These are phyloP conservation scores for Phtheirospermum japonicum DNA, from an alignment of 257 asterid genomes.

Conservation along the genomic window DNA sequence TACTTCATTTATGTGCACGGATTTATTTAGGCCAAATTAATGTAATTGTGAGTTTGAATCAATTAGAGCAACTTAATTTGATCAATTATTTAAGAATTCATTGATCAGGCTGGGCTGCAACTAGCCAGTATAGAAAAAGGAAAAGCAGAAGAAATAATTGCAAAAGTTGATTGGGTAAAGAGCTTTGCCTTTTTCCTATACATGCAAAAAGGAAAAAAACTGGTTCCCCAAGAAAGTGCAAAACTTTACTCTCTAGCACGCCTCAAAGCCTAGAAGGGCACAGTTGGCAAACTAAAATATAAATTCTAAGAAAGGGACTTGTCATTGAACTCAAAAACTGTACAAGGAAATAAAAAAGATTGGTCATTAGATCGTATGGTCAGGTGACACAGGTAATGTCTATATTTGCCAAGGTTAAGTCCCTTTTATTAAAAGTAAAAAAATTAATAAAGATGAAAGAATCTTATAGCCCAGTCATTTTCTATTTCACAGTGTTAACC, in stretches of 20 bases:
- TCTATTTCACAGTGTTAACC: background rate
- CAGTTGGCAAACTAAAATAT: constrained; percentile 3
- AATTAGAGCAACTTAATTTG: too few species aligned
- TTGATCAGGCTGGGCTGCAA: too few species aligned
- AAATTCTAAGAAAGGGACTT: constrained; percentile 29
- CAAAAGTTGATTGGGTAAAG: constrained; percentile 28
- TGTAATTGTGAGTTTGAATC: too few species aligned
- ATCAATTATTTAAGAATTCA: too few species aligned
- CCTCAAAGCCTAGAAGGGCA: constrained; percentile 26
- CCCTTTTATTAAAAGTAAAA: constrained; percentile 23
- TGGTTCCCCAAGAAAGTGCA: constrained; percentile 31
- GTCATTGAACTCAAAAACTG: constrained; percentile 21
- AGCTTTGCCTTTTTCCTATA: constrained; percentile 21
- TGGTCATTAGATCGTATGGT: constrained; percentile 27
- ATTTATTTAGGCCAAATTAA: too few species aligned
- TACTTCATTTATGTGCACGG: too few species aligned
- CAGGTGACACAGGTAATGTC: constrained; percentile 25
- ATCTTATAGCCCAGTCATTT: background rate
- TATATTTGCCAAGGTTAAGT: constrained; percentile 17
- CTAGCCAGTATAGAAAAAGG: too few species aligned
- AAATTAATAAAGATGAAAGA: too few species aligned
- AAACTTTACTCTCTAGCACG: constrained; percentile 30
- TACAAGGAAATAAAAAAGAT: constrained; percentile 20
- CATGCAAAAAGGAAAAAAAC: constrained; percentile 30
- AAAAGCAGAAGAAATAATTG: too few species aligned